Evolutionary conservation across 768 basidiomycete species (phyloP), one percentile per base, ranked within the genome.

Genomic region (Suillus ampliporus): DNA sequence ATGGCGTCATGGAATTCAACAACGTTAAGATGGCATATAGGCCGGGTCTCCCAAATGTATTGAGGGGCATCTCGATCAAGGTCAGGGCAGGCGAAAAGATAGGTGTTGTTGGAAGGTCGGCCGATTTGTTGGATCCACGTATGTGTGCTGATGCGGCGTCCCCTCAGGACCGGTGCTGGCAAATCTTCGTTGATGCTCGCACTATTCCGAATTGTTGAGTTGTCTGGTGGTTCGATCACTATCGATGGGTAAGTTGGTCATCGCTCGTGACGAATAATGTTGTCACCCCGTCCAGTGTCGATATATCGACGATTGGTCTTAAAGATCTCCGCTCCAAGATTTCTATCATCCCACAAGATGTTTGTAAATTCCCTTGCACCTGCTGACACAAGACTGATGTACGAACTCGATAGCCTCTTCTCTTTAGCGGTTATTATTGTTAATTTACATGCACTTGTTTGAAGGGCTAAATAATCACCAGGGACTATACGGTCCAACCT

Each of bases 11-110:
- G 67, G 79, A 83, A 53, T 87, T 93, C 74, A 79, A 86, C 34
- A 73, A 90, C 38, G 78, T 89, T 26, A 70, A 76, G 7, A 83
- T 89, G 84, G 78, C 79, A n/a, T 93, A 94, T 71, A 78, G 91
- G 21, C 83, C 86, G 0, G 89, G 87, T 4, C 78, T 92, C 19
- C 90, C 91, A 0, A 82, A 84, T 15, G 90, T 92, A 3, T 79
- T 93, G 38, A 86, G 87, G 67, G 85, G 84, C 0, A 77, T 93
- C n/a, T 83, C 83, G 7, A 53, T 92, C 67, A 75, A 75, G n/a
- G 83, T 93, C 51, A 73, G 78, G 3, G 83, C 83, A 0, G 87
- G 88, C 1, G 90, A 93, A 74, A 91, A 91, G 78, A 86, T 93
- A 59, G 91, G 90, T 19, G 85, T 93, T 38, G 89, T 93, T 9